Base-by-base conservation (phyloP, 345 rosid species). In the Sonneratia caseolaris region DNA sequence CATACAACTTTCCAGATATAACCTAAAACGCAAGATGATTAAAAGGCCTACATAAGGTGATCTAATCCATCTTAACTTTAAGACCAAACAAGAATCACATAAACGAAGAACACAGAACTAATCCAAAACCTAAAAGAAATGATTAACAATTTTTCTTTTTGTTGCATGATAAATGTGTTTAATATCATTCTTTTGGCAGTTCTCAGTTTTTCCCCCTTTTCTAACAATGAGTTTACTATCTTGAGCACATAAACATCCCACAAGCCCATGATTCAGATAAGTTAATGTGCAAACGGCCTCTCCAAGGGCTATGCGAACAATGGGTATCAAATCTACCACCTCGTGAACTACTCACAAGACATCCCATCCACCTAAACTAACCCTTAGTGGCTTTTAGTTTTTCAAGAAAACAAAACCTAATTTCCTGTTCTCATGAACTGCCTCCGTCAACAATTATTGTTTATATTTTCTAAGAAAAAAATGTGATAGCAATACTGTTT, bases 1-100 rank as follows among this genome's bases (percentile, higher is more conserved):
- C 97, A 78, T 96, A 96, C 79, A 90, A 76, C 74, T 96, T 96
- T 57, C 99, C 98, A 21, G 97, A 92, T 71, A 96, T 96, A 36
- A 96, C 98, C 98, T 96, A 81, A 21, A 37, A 38, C 32, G 38
- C 55, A 62, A 62, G 37, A 4, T 18, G 27, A 35, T 24, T 14
- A 62, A 10, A 27, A 13, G 1, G 37, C 13, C 19, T 35, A 62
- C 38, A 27, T 38, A 57, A 57, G 7, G 27, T 24, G 14, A 35
- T 14, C 3, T 7, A 2, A 59, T 59, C 36, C 36, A 59, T 59
- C 22, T 3, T 11, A 53, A 7, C n/a, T n/a, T 57, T 53, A 15
- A 16, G 57, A 7, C 4, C 14, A 3, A 57, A 22, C 64, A 57
- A 21, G 2, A 1, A 57, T 18, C 6, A 15, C 3, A 18, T 7